A percentile compares a stretch with the other conserved stretches of the same genome.
phyloP scores from a whole-genome alignment of 2,329 filamentous ascomycete genomes.

The Hypoxylon sp. region DNA sequence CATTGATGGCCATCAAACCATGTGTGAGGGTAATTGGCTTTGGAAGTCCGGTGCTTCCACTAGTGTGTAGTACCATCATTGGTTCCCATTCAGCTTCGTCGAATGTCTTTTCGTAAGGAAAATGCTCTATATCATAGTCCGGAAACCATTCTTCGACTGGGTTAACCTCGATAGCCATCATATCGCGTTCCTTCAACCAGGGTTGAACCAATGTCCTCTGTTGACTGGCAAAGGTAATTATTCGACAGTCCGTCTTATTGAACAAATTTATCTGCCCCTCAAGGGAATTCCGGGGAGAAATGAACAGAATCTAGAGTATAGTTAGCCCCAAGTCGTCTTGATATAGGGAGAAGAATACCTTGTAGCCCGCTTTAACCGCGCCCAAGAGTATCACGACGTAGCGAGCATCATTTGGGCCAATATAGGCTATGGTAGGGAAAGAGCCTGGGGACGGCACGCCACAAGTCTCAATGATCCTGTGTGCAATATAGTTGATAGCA shows the following conservation, averaged over 20 bases:
- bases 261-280: conserved; percentile 64
- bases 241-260: conserved; percentile 60
- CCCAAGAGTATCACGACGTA: conserved; percentile 49
- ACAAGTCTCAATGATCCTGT: conserved; percentile 31
- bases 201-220: conserved; percentile 55
- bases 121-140: conserved; percentile 54
- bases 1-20: conserved; percentile 57
- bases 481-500: conserved; percentile 59
- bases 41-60: conserved; percentile 63
- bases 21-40: conserved; percentile 61
- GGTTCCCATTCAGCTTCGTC: conserved; percentile 62
- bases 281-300: conserved; percentile 63
- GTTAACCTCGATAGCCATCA: conserved; percentile 57
- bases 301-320: conserved; percentile 57
- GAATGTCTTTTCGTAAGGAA: conserved; percentile 60
- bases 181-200: conserved; percentile 58
- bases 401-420: conserved; percentile 58
- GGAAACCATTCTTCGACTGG: conserved; percentile 57
- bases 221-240: conserved; percentile 56
- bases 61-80: conserved; percentile 61
- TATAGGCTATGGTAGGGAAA: conserved; percentile 62
- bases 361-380: conserved; percentile 53
- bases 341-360: conserved; percentile 49
- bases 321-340: background rate
- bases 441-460: conserved; percentile 20